Evolutionary conservation across 306 rosid genomes (phyloP), one percentile per base, ranked within the genome.

Genomic region (Ceratonia siliqua): DNA sequence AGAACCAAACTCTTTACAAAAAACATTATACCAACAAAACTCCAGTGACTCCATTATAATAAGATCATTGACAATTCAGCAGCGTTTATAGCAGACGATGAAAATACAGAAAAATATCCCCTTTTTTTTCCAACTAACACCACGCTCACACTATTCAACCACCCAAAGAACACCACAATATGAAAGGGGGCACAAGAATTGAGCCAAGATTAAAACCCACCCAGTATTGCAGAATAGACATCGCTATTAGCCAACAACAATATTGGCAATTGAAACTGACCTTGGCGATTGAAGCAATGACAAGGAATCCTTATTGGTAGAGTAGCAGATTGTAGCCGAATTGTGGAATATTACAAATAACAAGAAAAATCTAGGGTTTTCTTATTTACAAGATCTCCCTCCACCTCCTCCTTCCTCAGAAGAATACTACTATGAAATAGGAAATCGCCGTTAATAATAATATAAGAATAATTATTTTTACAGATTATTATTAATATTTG

Each of bases 281-380:
- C 88, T 74, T 49, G 58, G 32, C 82, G 75, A 80, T 77, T 68
- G 80, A 84, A 80, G 78, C 85, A 84, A 68, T 18, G 14, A 4
- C 7, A 35, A 61, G 5, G 56, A 80, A 27, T 68, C 80, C 70
- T 58, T 64, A 75, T 70, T 50, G 72, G 68, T 64, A 78, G 73
- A 78, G 81, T 63, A 73, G 81, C 67, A 63, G 72, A 35, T 50
- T 64, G 76, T n/a, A 70, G 78, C 62, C 73, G 81, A 74, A 81
- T 63, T 74, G 56, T 69, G 50, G 30, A 61, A 70, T 70, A 74
- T 24, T 2, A 65, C 30, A 69, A 75, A 74, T 42, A 58, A 41
- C 28, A 38, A 30, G 75, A 75, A 68, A 81, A 81, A 73, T 78
- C 81, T 85, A 85, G 85, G 88, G 88, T 78, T 85, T 78, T 73